Base-by-base conservation (phyloP, 306 rosid species). In the Purshia tridentata region DNA sequence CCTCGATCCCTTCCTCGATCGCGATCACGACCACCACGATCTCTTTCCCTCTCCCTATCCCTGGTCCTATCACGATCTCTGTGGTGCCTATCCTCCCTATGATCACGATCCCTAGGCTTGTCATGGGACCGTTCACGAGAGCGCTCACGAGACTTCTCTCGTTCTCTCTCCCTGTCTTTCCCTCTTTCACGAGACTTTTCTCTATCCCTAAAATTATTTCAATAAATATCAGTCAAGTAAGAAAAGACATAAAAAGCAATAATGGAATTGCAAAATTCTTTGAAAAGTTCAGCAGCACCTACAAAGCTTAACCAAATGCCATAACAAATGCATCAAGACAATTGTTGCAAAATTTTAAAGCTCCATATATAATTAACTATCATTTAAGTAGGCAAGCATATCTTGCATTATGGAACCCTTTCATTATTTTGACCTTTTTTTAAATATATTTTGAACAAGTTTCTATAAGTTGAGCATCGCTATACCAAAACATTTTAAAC, bases 181-280 rank as follows among this genome's bases (percentile, higher is more conserved):
- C 83, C 96, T 70, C 88, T 92, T 76, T 95, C 99, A 16, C 88
- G 89, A 8, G 99, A 95, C 68, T 88, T 88, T 73, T 95, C 99
- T 76, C 93, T 84, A 69, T 92, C 99, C 85, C 98, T 95, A 65
- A 86, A 79, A 63, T 68, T 60, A 68, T 10, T 51, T 53, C 78
- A 74, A 77, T 29, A 47, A 75, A 14, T 39, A 78, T 70, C 69
- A 86, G 46, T 70, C 60, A 23, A 23, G 35, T 23, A 23, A 23
- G 35, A 23, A 23, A 23, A 23, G 35, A 79, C 52, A 47, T n/a
- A 42, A 64, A 59, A 54, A 51, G 45, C 49, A 52, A 53, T 20
- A 16, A 22, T 15, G 44, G 54, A n/a, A 40, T 13, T 22, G 44
- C 47, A 63, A 1, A 23, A 20, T 64, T 7, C 9, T 20, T 54